Conservation (phyloP, 179 eudicot species). For the Sideroxylon spinosum region DNA sequence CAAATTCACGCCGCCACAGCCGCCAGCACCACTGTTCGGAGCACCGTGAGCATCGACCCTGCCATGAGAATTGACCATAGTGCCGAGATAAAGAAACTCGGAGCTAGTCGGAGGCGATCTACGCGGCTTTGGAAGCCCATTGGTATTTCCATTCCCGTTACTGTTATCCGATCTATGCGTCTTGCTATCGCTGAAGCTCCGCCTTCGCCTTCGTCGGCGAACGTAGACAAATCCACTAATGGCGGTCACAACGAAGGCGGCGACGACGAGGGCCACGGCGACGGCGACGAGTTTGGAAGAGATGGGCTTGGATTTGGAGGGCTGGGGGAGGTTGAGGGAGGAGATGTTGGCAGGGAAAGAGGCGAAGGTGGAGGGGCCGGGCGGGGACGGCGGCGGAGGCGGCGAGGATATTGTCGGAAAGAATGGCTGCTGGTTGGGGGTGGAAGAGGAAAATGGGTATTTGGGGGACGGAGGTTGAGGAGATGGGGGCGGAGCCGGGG, state of each 20-base stretch:
- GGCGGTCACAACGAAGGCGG: conserved; percentile 47
- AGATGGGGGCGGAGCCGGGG: conserved; percentile 42
- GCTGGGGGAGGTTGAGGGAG: conserved; percentile 56
- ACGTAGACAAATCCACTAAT: conserved; percentile 49
- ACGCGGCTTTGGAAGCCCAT: conserved; percentile 36
- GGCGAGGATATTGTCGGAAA: conserved; percentile 56
- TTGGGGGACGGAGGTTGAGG: conserved; percentile 31
- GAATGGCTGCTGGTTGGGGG: conserved; percentile 46
- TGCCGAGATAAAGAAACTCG: conserved; percentile 83
- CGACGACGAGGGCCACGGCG: conserved; percentile 44
- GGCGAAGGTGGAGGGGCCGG: conserved; percentile 33
- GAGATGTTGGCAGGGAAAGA: conserved; percentile 87
- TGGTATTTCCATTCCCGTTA: conserved; percentile 5
- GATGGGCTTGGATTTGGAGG: conserved; percentile 27
- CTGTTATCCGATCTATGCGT: conserved; percentile 33
- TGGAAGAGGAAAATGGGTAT: conserved; percentile 39
- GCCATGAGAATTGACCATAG: conserved; percentile 47
- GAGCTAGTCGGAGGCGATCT: conserved; percentile 61
- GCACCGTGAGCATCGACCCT: conserved; percentile 3
- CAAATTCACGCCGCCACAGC: conserved; percentile 12
- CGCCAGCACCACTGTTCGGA: conserved; percentile 6
- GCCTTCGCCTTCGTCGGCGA: conserved; percentile 33
- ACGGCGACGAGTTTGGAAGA: conserved; percentile 45
- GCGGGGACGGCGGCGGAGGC: conserved; percentile 39
- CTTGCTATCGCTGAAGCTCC: conserved; percentile 19